A percentile compares a stretch with the other conserved stretches of the same genome.
phyloP scores from a whole-genome alignment of 2,329 filamentous ascomycete genomes.

The Bipolaris sorokiniana region DNA sequence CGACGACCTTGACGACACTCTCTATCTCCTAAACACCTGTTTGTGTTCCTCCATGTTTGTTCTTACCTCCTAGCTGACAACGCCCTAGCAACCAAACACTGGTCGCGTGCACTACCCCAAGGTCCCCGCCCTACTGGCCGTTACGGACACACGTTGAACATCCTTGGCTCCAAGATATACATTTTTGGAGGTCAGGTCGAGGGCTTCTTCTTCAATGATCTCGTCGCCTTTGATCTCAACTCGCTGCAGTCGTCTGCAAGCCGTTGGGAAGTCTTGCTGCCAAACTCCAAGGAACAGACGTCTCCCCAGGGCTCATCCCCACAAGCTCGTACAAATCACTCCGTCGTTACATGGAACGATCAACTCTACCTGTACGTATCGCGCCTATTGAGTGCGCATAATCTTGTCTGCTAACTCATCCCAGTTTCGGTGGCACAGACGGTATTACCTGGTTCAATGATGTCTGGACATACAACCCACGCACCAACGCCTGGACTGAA shows the following conservation, averaged over 20 bases:
- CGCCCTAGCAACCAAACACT: constrained; percentile 85
- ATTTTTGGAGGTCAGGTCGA: constrained; percentile 98
- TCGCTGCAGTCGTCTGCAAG: constrained; percentile 89
- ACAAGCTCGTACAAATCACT: constrained; percentile 92
- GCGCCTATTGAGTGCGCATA: constrained; percentile 57
- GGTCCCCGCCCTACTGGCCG: constrained; percentile 85
- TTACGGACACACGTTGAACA: constrained; percentile 96
- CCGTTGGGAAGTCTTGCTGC: constrained; percentile 90
- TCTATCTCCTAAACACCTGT: constrained; percentile 98
- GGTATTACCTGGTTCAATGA: constrained; percentile 98
- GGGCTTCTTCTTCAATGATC: constrained; percentile 96
- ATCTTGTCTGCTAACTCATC: constrained; percentile 16
- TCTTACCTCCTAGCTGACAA: constrained; percentile 35
- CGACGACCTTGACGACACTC: constrained; percentile 89
- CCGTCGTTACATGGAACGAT: constrained; percentile 88
- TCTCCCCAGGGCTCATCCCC: constrained; percentile 56
- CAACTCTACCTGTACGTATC: constrained; percentile 76
- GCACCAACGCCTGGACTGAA: constrained; percentile 81
- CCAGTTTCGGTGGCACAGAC: constrained; percentile 94
- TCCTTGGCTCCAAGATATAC: constrained; percentile 94
- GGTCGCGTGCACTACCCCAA: constrained; percentile 90
- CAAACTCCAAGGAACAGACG: constrained; percentile 68
- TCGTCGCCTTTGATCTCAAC: constrained; percentile 94
- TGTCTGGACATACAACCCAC: constrained; percentile 93
- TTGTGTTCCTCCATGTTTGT: constrained; percentile 50